Conservation (phyloP, 495 filamentous ascomycete genomes). For the Talaromyces ruber region DNA sequence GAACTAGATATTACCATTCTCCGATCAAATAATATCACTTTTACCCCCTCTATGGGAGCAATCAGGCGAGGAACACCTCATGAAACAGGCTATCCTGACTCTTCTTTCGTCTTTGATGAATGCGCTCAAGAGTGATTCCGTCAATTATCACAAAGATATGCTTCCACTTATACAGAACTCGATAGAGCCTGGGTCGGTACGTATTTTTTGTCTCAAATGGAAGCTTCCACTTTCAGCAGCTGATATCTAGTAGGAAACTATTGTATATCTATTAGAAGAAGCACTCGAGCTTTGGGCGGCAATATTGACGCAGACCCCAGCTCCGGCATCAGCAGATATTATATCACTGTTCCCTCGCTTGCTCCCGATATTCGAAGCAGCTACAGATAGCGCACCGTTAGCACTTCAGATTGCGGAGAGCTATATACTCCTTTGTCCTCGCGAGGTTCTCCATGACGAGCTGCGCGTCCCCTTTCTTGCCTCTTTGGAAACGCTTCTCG, state of each 20-base stretch:
- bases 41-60: slow-evolving; percentile 81
- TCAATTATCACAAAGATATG: slow-evolving; percentile 61
- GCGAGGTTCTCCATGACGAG: slow-evolving; percentile 59
- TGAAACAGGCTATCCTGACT: slow-evolving; percentile 88
- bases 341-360: slow-evolving; percentile 57
- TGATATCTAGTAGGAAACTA: slow-evolving; percentile 45
- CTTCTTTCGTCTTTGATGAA: slow-evolving; percentile 70
- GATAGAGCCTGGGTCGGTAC: slow-evolving; percentile 64
- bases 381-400: slow-evolving; percentile 59
- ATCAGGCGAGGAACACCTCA: slow-evolving; percentile 69
- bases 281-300: slow-evolving; percentile 80
- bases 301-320: slow-evolving; percentile 61
- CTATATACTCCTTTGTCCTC: slow-evolving; percentile 74
- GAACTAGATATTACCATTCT: slow-evolving; percentile 56
- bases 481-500: slow-evolving; percentile 47
- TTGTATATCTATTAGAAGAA: slow-evolving; percentile 84
- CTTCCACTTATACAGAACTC: slow-evolving; percentile 72
- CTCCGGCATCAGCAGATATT: slow-evolving; percentile 57
- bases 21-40: slow-evolving; percentile 68
- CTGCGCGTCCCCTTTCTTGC: slow-evolving; percentile 47
- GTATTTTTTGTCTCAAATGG: slow-evolving; percentile 9
- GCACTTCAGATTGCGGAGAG: slow-evolving; percentile 65
- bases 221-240: background rate
- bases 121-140: slow-evolving; percentile 67
- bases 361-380: slow-evolving; percentile 63